Evolutionary conservation across 345 rosid genomes (phyloP).

Genomic region (Luvunga scandens): DNA sequence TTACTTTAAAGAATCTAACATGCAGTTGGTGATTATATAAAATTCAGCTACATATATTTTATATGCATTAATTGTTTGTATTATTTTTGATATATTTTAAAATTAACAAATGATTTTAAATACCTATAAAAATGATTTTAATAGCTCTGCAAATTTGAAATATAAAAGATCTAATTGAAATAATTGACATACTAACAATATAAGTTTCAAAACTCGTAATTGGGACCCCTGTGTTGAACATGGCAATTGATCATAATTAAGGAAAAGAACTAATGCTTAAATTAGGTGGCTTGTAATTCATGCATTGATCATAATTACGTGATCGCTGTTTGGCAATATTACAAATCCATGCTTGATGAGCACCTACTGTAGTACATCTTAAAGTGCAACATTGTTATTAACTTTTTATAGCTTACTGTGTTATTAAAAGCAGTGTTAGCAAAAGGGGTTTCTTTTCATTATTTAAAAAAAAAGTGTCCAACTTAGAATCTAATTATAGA

Average conservation of each 20-base stretch:
- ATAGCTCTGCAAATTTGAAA: background rate
- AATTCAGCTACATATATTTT: no score
- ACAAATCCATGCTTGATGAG: background rate
- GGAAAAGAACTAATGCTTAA: no score
- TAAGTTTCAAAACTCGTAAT: no score
- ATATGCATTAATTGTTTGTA: no score
- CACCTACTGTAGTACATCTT: no score
- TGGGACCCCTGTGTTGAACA: no score
- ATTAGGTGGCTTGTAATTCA: background rate
- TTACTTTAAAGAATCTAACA: no score
- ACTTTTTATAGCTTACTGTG: constrained; percentile 8
- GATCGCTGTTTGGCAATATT: background rate
- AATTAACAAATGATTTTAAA: no score
- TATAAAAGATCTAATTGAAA: background rate
- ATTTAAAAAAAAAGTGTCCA: background rate
- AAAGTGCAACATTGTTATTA: background rate
- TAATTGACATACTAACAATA: background rate
- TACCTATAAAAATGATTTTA: no score
- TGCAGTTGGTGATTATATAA: no score
- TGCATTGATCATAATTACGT: constrained; percentile 11
- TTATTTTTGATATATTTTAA: no score
- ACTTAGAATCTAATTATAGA: constrained; percentile 10
- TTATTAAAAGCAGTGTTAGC: constrained; percentile 10
- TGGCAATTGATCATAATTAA: no score
- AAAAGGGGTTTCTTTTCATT: background rate